phyloP scores from a whole-genome alignment of 2,329 filamentous ascomycete genomes.

The Rhinocladiella mackenziei region DNA sequence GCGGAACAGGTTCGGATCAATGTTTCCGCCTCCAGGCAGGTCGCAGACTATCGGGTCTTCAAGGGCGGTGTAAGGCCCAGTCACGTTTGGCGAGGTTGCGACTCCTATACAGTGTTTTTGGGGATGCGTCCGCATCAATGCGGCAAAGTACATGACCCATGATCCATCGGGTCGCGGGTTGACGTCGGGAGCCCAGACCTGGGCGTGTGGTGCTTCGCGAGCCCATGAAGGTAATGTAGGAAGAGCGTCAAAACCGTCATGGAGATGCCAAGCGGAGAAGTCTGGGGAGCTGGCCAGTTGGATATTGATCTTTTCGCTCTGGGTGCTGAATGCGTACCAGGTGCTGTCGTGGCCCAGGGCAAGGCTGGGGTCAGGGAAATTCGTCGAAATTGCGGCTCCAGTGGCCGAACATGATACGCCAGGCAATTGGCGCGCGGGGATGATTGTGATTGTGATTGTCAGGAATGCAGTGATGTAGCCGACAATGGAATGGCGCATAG shows the following conservation, averaged over 20 bases:
- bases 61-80: constrained; percentile 50
- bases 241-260: constrained; percentile 50
- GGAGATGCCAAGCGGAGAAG: constrained; percentile 45
- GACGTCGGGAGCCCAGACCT: constrained; percentile 58
- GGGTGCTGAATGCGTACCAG: constrained; percentile 57
- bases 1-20: constrained; percentile 56
- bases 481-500: too few relatives aligned
- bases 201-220: constrained; percentile 33
- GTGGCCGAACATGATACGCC: too few relatives aligned
- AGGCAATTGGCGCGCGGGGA: too few relatives aligned
- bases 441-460: too few relatives aligned
- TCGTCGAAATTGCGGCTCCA: constrained; percentile 32
- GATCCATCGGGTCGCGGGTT: constrained; percentile 42
- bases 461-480: too few relatives aligned
- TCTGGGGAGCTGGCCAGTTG: constrained; percentile 50
- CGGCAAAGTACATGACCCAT: constrained; percentile 58
- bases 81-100: constrained; percentile 44
- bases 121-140: constrained; percentile 37
- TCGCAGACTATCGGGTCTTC: constrained; percentile 49
- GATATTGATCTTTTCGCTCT: constrained; percentile 46
- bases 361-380: constrained; percentile 56
- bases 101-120: constrained; percentile 54
- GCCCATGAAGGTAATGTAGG: constrained; percentile 51
- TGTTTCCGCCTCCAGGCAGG: constrained; percentile 51
- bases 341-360: constrained; percentile 43